Percentiles rank a stretch among this genome's conserved stretches.
phyloP scores from a whole-genome alignment of 768 basidiomycete species.

The Boletus rufocinnamomeus region DNA sequence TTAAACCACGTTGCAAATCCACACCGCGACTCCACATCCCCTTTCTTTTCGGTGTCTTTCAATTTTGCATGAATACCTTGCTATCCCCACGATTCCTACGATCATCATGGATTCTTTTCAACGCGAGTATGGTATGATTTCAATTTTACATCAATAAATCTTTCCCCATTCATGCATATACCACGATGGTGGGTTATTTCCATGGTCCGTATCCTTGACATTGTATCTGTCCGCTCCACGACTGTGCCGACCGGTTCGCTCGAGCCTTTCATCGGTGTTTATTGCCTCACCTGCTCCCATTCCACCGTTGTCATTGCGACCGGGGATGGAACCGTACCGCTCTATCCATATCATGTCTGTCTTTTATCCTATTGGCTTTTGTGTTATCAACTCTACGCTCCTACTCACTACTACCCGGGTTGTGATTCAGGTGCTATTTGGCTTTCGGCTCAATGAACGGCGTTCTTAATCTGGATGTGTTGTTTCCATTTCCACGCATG shows the following conservation, averaged over 20 bases:
- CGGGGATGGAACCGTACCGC: background rate
- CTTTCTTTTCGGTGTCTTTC: slow-evolving; percentile 5
- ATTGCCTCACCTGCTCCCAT: background rate
- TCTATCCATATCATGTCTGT: background rate
- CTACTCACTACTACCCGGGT: background rate
- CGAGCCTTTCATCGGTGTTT: background rate
- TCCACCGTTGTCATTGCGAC: background rate
- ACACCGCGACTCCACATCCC: background rate
- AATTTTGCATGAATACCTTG: slow-evolving; percentile 10
- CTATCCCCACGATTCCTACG: slow-evolving; percentile 27
- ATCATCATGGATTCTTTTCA: slow-evolving; percentile 19
- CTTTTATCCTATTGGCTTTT: background rate
- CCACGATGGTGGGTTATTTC: background rate
- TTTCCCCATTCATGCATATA: slow-evolving; percentile 15
- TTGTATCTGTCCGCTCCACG: background rate
- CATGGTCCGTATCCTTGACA: background rate
- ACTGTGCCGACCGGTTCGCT: background rate
- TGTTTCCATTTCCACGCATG: background rate
- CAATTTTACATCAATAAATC: background rate
- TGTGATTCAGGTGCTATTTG: slow-evolving; percentile 8
- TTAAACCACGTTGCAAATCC: background rate
- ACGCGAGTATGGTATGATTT: slow-evolving; percentile 1
- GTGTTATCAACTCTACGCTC: slow-evolving; percentile 1
- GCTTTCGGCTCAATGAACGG: slow-evolving; percentile 3
- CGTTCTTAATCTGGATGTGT: background rate